These are phyloP conservation scores for Pestalotiopsis sp. DNA, from an alignment of 2,329 filamentous ascomycete genomes.

Conservation along the genomic window DNA sequence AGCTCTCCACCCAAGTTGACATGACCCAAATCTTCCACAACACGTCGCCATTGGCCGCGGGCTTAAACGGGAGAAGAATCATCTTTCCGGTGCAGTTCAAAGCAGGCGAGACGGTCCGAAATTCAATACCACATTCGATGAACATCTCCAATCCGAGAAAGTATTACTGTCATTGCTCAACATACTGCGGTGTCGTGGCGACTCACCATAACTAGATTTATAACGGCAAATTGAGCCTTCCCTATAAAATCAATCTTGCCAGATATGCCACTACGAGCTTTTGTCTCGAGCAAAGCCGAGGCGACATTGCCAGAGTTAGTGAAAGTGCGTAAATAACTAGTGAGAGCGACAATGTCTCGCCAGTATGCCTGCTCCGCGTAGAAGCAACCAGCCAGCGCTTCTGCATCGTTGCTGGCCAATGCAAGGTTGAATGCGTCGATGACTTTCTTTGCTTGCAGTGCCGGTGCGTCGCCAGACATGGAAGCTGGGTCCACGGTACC, in stretches of 20 bases:
- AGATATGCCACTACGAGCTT: constrained; percentile 18
- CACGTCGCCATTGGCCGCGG: not conserved
- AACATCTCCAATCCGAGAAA: constrained; percentile 25
- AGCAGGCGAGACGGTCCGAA: constrained; percentile 32
- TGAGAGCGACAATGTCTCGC: constrained; percentile 38
- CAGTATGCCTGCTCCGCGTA: constrained; percentile 36
- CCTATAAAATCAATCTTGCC: constrained; percentile 20
- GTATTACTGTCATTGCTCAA: not conserved
- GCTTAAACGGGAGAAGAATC: constrained; percentile 28
- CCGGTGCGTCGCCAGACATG: not conserved
- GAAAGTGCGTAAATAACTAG: constrained; percentile 39
- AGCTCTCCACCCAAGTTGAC: constrained; percentile 29
- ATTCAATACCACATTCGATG: constrained; percentile 32
- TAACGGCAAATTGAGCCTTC: constrained; percentile 18
- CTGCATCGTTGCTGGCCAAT: constrained; percentile 19
- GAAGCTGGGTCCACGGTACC: not conserved
- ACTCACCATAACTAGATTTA: constrained; percentile 16
- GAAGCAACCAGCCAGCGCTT: constrained; percentile 30
- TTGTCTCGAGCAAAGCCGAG: constrained; percentile 22
- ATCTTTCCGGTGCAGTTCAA: constrained; percentile 34
- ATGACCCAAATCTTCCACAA: constrained; percentile 39
- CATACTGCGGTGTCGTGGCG: not conserved
- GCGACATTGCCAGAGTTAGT: constrained; percentile 24
- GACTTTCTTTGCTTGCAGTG: constrained; percentile 14
- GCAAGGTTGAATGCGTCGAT: constrained; percentile 24